Base-by-base conservation (phyloP, 75 land plant genomes). In the Picea glauca region DNA sequence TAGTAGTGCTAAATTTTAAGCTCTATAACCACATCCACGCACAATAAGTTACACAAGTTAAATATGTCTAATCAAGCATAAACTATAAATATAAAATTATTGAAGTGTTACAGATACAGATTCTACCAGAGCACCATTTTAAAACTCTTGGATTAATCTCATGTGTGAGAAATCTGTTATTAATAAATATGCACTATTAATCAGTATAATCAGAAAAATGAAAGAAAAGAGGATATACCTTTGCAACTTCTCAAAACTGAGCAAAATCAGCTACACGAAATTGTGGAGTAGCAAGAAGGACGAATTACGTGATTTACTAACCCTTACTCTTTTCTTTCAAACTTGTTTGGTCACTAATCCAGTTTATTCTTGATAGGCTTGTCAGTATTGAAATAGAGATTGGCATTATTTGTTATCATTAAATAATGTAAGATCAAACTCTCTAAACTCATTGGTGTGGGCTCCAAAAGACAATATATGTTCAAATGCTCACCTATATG, bases 191-290 rank as follows among this genome's bases (percentile, higher is more conserved):
- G 60, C 17, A 75, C 26, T 75, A 61, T 43, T 77, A 79, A 76
- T 77, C 33, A 40, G 80, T 32, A 35, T 77, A 33, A 61, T 77
- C 40, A 15, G 15, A 50, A 43, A 21, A 75, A 73, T 75, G 50
- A 84, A 70, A 82, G 59, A 76, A 84, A 21, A 74, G 85, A 83
- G 86, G 63, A 73, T 85, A 86, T 94, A 94, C 96, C 96, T 94
- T 94, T 62, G 92, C 93, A 85, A 78, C 88, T 86, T 94, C 96
- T 94, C 96, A 94, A 94, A 94, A 94, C 63, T 94, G 96, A 90
- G 94, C 89, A 94, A 94, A 94, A 92, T 94, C 96, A 85, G 96
- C 96, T 88, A 92, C 90, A 92, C 90, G 93, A 94, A 92, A 94
- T 94, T 94, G 94, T 94, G 96, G 94, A n/a, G n/a, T n/a, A n/a